Base-by-base conservation (phyloP, 2,329 filamentous ascomycete species). In the Ophiostoma pallidulum region DNA sequence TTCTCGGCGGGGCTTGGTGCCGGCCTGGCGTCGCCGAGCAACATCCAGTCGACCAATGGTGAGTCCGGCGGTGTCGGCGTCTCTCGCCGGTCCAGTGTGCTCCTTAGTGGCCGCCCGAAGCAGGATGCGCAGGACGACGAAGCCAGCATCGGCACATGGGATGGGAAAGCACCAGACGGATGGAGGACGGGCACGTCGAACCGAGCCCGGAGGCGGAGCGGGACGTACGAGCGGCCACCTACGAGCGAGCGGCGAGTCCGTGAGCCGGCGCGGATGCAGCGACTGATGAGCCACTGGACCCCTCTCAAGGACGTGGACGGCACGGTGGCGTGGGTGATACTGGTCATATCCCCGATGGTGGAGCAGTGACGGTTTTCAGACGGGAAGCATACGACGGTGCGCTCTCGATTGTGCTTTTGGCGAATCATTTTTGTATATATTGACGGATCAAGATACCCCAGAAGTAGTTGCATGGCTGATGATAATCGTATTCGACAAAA, bases 241-340 rank as follows among this genome's bases (percentile, higher is more conserved):
- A 47, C 44, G 8, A 35, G 31, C 8, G 48, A 41, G 8, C 28
- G 47, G 7, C 13, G 29, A 3, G n/a, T 5, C 12, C 14, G 26
- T 5, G 33, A 39, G 20, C n/a, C 29, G 18, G 33, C 31, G 13
- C 33, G 33, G 14, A 42, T 45, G 44, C 53, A 48, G 45, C 47
- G 45, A n/a, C 39, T 55, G n/a, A 55, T 55, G 54, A 56, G 59
- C 35, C 61, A 62, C 41, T 66, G 64, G 64, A 60, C 62, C 20
- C 63, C 64, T 20, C 49, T 66, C 39, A 62, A 60, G 49, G 59
- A 64, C 46, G 57, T 29, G 0, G 56, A 60, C 14, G 63, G 64
- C 1, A 39, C 51, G 8, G 54, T 64, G 10, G 59, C 58, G 4
- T 64, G 59, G 58, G 62, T 66, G 20, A 56, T 66, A 26, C 47